Evolutionary conservation across 1,139 yeast genomes (phyloP).

Genomic region (Hyphopichia khmerensis): DNA sequence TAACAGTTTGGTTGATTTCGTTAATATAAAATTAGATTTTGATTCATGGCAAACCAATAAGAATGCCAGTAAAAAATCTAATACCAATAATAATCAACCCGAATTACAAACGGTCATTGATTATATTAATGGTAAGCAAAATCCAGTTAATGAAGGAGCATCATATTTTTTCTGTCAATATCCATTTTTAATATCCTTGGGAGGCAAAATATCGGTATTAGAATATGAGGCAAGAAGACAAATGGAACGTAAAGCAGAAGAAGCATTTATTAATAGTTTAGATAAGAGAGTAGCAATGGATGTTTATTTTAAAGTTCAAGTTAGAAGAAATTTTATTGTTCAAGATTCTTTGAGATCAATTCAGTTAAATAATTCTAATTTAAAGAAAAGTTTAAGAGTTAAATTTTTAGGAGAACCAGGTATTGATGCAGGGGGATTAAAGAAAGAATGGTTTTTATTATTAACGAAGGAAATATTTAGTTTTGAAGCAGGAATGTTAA

Average conservation of each 20-base stretch:
- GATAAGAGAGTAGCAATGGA: constrained; percentile 62
- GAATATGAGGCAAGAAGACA: constrained; percentile 80
- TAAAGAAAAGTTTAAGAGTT: constrained; percentile 73
- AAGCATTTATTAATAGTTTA: constrained; percentile 77
- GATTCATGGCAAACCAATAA: constrained; percentile 69
- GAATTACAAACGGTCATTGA: constrained; percentile 43
- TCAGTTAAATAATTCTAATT: constrained; percentile 54
- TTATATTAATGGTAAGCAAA: constrained; percentile 42
- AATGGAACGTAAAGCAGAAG: constrained; percentile 88
- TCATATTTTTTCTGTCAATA: constrained; percentile 70
- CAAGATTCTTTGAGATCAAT: constrained; percentile 76
- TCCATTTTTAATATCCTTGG: constrained; percentile 80
- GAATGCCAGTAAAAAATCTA: constrained; percentile 7
- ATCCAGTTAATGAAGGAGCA: constrained; percentile 22
- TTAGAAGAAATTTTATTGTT: constrained; percentile 66
- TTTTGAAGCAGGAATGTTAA: constrained; percentile 62
- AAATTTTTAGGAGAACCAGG: constrained; percentile 89
- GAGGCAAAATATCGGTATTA: constrained; percentile 74
- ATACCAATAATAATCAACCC: constrained; percentile 14
- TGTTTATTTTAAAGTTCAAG: constrained; percentile 64
- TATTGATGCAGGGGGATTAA: constrained; percentile 90
- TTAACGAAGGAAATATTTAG: constrained; percentile 68
- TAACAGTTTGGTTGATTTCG: constrained; percentile 78
- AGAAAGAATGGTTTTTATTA: constrained; percentile 88
- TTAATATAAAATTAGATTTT: constrained; percentile 75